Evolutionary conservation across 129 eudicot species (phyloP).

Genomic region (Chrysanthemum seticuspe): DNA sequence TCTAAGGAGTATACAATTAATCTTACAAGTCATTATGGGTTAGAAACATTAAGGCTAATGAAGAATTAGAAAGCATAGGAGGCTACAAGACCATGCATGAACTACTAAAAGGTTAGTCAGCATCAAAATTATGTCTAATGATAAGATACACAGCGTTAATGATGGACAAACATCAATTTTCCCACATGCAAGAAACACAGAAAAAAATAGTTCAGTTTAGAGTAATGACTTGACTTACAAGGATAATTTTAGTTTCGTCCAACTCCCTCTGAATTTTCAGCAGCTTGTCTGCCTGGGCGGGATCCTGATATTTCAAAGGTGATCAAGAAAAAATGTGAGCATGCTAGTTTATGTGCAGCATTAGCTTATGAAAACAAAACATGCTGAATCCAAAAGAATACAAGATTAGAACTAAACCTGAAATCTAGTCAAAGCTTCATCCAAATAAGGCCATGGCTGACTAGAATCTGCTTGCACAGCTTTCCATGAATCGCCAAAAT

Average conservation of each 20-base stretch:
- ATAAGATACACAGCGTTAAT: too few species aligned
- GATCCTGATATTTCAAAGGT: constrained; percentile 57
- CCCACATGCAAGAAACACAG: too few species aligned
- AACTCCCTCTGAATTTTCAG: constrained; percentile 88
- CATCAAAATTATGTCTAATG: too few species aligned
- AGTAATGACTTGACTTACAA: constrained; percentile 67
- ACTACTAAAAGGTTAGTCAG: too few species aligned
- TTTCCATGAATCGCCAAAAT: constrained; percentile 93
- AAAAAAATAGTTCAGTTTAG: not conserved
- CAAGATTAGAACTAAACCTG: constrained; percentile 49
- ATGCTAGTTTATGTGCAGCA: constrained; percentile 2
- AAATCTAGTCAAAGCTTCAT: constrained; percentile 77
- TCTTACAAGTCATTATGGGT: too few species aligned
- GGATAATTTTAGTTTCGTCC: constrained; percentile 98
- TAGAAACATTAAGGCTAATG: too few species aligned
- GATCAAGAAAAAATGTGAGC: constrained; percentile 8
- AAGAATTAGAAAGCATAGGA: too few species aligned
- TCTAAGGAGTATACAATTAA: too few species aligned
- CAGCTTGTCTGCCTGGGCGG: constrained; percentile 99
- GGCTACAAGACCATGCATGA: too few species aligned
- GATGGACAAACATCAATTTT: too few species aligned
- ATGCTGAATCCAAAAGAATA: not conserved
- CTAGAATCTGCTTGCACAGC: constrained; percentile 59
- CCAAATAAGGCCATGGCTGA: constrained; percentile 89
- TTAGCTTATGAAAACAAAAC: not conserved